Evolutionary conservation across 2,329 filamentous ascomycete species (phyloP).

Genomic region (Fusarium kyushuense): DNA sequence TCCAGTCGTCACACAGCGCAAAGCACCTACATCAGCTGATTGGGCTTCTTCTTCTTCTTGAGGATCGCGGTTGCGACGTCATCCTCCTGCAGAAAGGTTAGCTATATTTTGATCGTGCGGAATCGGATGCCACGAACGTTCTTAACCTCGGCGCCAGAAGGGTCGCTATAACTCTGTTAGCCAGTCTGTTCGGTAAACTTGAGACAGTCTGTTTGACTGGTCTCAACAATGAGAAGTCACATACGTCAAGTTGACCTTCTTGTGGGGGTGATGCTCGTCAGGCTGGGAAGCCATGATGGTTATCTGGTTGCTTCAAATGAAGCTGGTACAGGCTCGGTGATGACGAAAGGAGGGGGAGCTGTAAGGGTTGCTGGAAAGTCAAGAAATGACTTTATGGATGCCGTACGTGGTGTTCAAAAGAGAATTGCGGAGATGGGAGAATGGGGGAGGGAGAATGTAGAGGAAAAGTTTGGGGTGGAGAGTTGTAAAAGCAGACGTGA

Average conservation of each 20-base stretch:
- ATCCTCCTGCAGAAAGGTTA: constrained; percentile 73
- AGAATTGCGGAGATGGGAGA: constrained; percentile 8
- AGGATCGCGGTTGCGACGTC: constrained; percentile 96
- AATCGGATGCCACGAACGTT: constrained; percentile 68
- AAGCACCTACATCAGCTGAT: constrained; percentile 87
- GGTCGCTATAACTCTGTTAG: constrained; percentile 73
- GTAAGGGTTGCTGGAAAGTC: constrained; percentile 41
- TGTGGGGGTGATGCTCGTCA: constrained; percentile 66
- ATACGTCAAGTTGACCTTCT: constrained; percentile 88
- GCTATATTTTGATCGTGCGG: constrained; percentile 42
- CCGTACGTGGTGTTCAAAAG: constrained; percentile 12
- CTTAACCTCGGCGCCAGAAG: constrained; percentile 88
- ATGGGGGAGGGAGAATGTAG: neutral
- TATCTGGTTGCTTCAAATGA: constrained; percentile 46
- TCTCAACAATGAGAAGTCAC: constrained; percentile 48
- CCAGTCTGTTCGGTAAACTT: constrained; percentile 24
- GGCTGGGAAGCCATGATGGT: constrained; percentile 78
- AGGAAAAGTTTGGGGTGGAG: constrained; percentile 26
- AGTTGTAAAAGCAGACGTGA: constrained; percentile 38
- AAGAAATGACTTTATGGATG: constrained; percentile 32
- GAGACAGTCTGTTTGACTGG: neutral
- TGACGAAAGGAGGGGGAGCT: constrained; percentile 43
- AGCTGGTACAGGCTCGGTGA: constrained; percentile 45
- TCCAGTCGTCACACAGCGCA: constrained; percentile 9
- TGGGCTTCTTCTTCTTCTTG: constrained; percentile 99